These are phyloP conservation scores for Suhomyces tanzawaensis DNA, from an alignment of 805 yeast species.

Conservation along the genomic window DNA sequence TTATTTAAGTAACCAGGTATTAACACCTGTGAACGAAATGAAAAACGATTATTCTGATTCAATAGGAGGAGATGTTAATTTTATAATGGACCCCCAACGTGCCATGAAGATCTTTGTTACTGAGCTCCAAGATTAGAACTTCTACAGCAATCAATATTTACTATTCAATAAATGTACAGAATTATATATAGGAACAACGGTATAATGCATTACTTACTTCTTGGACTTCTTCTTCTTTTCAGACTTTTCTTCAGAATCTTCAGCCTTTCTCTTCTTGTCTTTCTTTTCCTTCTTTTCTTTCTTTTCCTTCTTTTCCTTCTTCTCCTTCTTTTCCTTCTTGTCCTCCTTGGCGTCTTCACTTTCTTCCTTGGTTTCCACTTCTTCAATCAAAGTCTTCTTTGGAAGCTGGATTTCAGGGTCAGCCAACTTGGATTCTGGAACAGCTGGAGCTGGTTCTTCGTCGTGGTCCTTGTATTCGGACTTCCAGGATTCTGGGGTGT, in stretches of 20 bases:
- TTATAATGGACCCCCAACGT: too few species aligned
- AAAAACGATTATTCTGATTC: too few species aligned
- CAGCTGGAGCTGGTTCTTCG: conserved; percentile 57
- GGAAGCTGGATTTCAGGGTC: conserved; percentile 47
- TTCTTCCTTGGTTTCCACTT: conserved; percentile 28
- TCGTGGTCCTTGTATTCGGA: conserved; percentile 70
- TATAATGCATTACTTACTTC: conserved; percentile 10
- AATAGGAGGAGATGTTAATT: too few species aligned
- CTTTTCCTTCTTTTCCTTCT: conserved; percentile 51
- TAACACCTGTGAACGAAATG: too few species aligned
- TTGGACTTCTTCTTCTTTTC: conserved; percentile 51
- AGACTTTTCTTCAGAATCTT: conserved; percentile 41
- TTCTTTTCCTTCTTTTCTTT: conserved; percentile 61
- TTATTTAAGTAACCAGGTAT: too few species aligned
- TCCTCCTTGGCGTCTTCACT: conserved; percentile 24
- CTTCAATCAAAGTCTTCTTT: conserved; percentile 50
- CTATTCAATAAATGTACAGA: conserved; percentile 12
- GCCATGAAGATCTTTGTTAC: too few species aligned
- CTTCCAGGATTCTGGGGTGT: conserved; percentile 93
- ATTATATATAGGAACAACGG: not conserved
- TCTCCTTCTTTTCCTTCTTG: conserved; percentile 36
- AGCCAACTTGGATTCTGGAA: conserved; percentile 52
- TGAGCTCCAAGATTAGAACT: too few species aligned
- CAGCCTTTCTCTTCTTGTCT: conserved; percentile 55
- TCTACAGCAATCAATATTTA: too few species aligned